Evolutionary conservation across 2,329 filamentous ascomycete species (phyloP).

Genomic region (Penicillium sp.): DNA sequence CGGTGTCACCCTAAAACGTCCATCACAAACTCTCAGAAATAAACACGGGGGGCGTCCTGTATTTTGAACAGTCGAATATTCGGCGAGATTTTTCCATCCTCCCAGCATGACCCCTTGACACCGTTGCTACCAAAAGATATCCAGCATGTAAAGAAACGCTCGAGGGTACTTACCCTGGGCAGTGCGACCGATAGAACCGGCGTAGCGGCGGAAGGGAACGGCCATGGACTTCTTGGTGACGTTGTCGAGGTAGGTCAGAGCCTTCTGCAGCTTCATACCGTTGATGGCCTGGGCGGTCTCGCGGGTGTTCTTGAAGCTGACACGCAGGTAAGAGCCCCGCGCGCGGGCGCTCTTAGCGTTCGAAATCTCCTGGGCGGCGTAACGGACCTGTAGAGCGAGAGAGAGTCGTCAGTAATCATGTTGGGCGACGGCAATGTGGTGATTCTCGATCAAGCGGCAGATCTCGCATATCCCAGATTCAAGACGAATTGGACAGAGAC

Average conservation of each 20-base stretch:
- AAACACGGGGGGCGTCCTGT: not conserved
- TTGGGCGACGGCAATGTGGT: constrained; percentile 7
- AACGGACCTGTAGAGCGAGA: constrained; percentile 66
- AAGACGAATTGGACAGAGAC: constrained; percentile 11
- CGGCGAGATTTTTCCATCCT: constrained; percentile 1
- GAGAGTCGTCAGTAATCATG: constrained; percentile 29
- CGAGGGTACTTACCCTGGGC: constrained; percentile 78
- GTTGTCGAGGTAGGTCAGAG: constrained; percentile 95
- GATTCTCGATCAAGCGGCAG: constrained; percentile 8
- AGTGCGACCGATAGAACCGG: constrained; percentile 88
- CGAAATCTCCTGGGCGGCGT: constrained; percentile 85
- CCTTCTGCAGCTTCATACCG: constrained; percentile 95
- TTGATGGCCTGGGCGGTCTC: constrained; percentile 99
- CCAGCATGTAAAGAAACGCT: constrained; percentile 9
- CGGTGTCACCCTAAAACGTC: constrained; percentile 10
- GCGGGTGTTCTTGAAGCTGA: constrained; percentile 99
- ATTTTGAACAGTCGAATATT: constrained; percentile 6
- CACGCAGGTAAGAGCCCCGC: constrained; percentile 96
- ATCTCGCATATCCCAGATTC: constrained; percentile 9
- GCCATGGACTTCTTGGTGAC: constrained; percentile 96
- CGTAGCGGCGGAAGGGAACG: constrained; percentile 96
- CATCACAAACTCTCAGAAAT: not conserved
- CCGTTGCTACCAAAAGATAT: constrained; percentile 11
- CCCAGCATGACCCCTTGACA: constrained; percentile 5
- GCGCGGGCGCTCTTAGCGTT: constrained; percentile 92